Conservation (phyloP, 2,329 filamentous ascomycete species). For the Exophiala phaeomuriformis region DNA sequence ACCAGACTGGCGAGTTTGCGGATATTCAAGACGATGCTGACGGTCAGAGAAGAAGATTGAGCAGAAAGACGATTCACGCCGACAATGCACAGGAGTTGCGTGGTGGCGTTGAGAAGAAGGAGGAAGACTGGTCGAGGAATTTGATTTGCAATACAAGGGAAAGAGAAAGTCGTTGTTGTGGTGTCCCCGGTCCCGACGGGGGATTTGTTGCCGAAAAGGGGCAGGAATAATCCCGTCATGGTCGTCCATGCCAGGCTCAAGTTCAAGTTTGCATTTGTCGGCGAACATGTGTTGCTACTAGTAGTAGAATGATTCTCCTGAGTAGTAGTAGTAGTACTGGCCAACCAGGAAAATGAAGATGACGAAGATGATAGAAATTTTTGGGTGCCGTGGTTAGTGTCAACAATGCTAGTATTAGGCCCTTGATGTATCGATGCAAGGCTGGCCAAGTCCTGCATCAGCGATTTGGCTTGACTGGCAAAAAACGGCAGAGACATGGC, state of each 20-base stretch:
- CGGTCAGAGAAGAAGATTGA: slow-evolving; percentile 81
- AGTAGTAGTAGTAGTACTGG: no score
- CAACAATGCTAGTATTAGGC: no score
- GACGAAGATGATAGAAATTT: no score
- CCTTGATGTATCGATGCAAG: slow-evolving; percentile 32
- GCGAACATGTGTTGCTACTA: no score
- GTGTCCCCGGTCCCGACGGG: not conserved
- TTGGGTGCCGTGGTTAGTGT: no score
- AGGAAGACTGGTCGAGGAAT: slow-evolving; percentile 32
- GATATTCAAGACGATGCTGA: slow-evolving; percentile 93
- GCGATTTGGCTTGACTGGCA: slow-evolving; percentile 34
- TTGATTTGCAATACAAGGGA: slow-evolving; percentile 24
- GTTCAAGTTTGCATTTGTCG: no score
- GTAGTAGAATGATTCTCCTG: no score
- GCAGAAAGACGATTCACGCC: slow-evolving; percentile 92
- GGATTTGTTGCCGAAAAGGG: no score
- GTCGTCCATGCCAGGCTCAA: no score
- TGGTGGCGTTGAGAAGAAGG: slow-evolving; percentile 56
- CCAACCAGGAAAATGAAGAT: no score
- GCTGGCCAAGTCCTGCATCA: slow-evolving; percentile 26
- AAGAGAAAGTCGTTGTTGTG: slow-evolving; percentile 26
- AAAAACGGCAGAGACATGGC: slow-evolving; percentile 42
- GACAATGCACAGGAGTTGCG: slow-evolving; percentile 90
- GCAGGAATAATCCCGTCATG: no score
- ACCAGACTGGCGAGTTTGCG: slow-evolving; percentile 87